These are phyloP conservation scores for Fomitopsis schrenkii DNA, from an alignment of 1,284 basidiomycete genomes.

Conservation along the genomic window DNA sequence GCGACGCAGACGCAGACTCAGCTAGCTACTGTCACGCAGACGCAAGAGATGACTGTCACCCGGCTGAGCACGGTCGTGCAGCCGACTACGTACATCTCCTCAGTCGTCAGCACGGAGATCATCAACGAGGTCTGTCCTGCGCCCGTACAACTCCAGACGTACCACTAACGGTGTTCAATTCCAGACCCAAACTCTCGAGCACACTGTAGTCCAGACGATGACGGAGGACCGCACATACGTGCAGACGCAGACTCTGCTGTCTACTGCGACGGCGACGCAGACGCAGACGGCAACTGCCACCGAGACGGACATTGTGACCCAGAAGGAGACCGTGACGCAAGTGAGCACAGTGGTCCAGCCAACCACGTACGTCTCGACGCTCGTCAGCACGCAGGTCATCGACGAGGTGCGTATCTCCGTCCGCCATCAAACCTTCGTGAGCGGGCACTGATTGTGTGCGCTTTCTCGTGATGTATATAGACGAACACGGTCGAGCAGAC, in stretches of 20 bases:
- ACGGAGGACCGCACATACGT: conserved; percentile 39
- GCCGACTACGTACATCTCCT: conserved; percentile 50
- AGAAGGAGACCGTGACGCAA: conserved; percentile 25
- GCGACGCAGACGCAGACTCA: conserved; percentile 31
- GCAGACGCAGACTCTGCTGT: conserved; percentile 37
- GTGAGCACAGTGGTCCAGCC: conserved; percentile 28
- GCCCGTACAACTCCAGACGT: background rate
- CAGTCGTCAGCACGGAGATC: conserved; percentile 52
- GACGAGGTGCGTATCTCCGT: conserved; percentile 40
- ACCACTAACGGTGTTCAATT: background rate
- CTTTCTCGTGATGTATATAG: conserved; percentile 20
- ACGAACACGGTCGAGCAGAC: conserved; percentile 45
- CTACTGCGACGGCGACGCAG: conserved; percentile 30
- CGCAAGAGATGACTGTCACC: conserved; percentile 23
- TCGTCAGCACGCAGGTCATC: conserved; percentile 52
- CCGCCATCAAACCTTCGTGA: background rate
- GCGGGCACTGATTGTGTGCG: background rate
- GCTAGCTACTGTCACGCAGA: background rate
- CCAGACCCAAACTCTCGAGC: conserved; percentile 51
- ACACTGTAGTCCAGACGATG: conserved; percentile 45
- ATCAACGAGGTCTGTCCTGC: conserved; percentile 44
- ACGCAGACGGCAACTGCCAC: conserved; percentile 31
- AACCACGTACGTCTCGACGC: conserved; percentile 53
- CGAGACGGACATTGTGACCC: conserved; percentile 30
- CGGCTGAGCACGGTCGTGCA: conserved; percentile 25